A percentile compares a stretch with the other conserved stretches of the same genome.
phyloP scores from a whole-genome alignment of 2,329 filamentous ascomycete genomes.

The Colletotrichum caudatum region DNA sequence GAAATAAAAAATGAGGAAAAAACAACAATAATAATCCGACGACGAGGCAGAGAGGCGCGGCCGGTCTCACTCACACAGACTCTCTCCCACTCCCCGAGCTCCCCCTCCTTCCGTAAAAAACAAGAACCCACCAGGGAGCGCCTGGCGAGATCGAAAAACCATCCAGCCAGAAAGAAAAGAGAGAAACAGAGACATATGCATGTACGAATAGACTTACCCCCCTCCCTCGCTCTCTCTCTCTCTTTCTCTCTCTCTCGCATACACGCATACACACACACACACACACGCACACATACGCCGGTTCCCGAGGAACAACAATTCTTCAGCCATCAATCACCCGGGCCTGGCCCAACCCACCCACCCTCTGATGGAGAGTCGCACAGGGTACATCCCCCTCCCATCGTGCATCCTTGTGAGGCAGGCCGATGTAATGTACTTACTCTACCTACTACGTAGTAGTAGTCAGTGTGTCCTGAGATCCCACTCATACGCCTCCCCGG shows the following conservation, averaged over 20 bases:
- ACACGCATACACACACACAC: constrained; percentile 12
- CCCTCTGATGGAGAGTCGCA: constrained; percentile 27
- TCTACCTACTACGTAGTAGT: background rate
- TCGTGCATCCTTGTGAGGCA: constrained; percentile 33
- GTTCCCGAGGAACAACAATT: constrained; percentile 40
- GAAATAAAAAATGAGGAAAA: constrained; percentile 7
- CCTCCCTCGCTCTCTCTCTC: background rate
- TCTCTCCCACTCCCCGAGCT: background rate
- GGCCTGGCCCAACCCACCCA: constrained; percentile 32
- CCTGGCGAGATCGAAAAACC: constrained; percentile 4
- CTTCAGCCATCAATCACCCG: constrained; percentile 39
- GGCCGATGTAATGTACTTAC: constrained; percentile 17
- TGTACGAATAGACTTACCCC: constrained; percentile 21
- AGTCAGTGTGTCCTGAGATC: background rate
- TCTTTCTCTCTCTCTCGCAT: background rate
- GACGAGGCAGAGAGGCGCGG: background rate
- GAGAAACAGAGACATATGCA: constrained; percentile 21
- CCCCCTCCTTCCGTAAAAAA: too few species aligned
- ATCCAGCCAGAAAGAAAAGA: constrained; percentile 17
- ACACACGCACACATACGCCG: constrained; percentile 18
- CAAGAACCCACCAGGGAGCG: background rate
- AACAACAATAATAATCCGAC: background rate
- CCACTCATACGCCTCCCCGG: constrained; percentile 26
- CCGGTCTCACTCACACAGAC: background rate
- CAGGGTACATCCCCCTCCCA: constrained; percentile 29